These are phyloP conservation scores for Torulaspora quercuum DNA, from an alignment of 805 yeast genomes.

Conservation along the genomic window DNA sequence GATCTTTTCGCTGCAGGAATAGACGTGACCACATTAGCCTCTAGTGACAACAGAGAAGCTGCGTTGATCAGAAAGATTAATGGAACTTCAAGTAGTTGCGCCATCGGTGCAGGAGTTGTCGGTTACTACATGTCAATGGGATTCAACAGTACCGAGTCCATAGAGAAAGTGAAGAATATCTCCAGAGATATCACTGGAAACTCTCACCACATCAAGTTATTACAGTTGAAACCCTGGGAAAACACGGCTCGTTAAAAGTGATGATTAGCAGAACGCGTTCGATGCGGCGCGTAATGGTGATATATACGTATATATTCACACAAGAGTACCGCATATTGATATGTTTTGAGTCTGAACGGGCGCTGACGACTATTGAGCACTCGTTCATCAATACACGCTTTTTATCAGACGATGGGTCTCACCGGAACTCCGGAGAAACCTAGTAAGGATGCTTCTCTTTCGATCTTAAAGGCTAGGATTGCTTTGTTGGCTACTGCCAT, in stretches of 20 bases:
- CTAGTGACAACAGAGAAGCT: slow-evolving; percentile 36
- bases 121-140: slow-evolving; percentile 46
- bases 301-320: too few species aligned
- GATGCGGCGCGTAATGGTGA: too few species aligned
- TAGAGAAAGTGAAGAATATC: slow-evolving; percentile 21
- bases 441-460: slow-evolving; percentile 19
- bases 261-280: too few species aligned
- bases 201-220: slow-evolving; percentile 5
- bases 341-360: neutral
- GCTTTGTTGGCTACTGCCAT: slow-evolving; percentile 80
- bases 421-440: too few species aligned
- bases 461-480: slow-evolving; percentile 62
- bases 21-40: slow-evolving; percentile 37
- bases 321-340: too few species aligned
- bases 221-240: slow-evolving; percentile 10
- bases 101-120: slow-evolving; percentile 44
- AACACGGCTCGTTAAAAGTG: too few species aligned
- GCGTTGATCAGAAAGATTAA: slow-evolving; percentile 35
- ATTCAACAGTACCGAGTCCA: slow-evolving; percentile 36
- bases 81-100: slow-evolving; percentile 52
- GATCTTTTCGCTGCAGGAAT: slow-evolving; percentile 52
- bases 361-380: too few species aligned
- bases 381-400: too few species aligned
- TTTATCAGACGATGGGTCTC: too few species aligned
- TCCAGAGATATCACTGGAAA: slow-evolving; percentile 4